Evolutionary conservation across 345 rosid species (phyloP).

Genomic region (Aethionema arabicum): DNA sequence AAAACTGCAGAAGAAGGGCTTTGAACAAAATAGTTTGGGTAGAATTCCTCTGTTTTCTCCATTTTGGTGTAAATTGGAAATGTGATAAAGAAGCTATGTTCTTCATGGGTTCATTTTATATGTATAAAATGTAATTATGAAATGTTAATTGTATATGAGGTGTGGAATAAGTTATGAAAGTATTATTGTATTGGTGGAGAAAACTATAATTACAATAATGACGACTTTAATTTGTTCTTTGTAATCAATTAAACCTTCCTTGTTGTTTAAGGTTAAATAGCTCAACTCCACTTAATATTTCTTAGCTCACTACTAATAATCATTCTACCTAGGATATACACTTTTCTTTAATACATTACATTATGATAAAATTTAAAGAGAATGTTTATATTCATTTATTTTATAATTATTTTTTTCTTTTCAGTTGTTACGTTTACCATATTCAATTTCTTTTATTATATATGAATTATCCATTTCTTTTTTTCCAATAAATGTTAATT

Average conservation of each 20-base stretch:
- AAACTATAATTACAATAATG: conserved; percentile 35
- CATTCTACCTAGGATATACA: conserved; percentile 18
- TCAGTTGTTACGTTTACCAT: no score
- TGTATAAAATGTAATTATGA: neutral
- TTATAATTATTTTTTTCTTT: no score
- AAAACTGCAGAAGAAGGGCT: conserved; percentile 68
- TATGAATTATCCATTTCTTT: no score
- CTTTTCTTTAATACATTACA: neutral
- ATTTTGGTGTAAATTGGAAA: conserved; percentile 3
- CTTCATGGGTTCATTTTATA: conserved; percentile 11
- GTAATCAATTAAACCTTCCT: conserved; percentile 29
- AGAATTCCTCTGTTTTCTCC: conserved; percentile 50
- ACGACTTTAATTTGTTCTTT: conserved; percentile 35
- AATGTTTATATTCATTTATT: no score
- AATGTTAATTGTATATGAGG: neutral
- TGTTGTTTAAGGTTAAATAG: conserved; percentile 29
- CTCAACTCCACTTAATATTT: conserved; percentile 11
- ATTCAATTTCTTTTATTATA: no score
- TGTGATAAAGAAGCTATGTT: conserved; percentile 15
- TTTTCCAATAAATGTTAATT: no score
- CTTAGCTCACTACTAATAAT: neutral
- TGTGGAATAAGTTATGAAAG: conserved; percentile 22
- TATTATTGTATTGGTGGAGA: conserved; percentile 25
- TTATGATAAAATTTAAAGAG: neutral
- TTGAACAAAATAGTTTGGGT: conserved; percentile 60